Conservation (phyloP, 805 yeast species). For the Yarrowia sp. region DNA sequence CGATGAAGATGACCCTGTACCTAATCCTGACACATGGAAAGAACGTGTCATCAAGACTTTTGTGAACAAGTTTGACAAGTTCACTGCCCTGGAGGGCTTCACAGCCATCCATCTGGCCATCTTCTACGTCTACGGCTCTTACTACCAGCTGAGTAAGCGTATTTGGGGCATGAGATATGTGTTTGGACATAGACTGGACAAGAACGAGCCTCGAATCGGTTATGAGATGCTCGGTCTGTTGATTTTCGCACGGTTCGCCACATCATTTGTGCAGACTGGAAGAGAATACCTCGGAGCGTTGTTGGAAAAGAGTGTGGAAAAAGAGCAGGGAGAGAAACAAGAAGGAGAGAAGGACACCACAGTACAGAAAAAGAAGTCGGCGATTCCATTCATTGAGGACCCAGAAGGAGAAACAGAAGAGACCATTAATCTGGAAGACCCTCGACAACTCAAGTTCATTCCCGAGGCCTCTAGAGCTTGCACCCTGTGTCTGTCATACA, state of each 20-base stretch:
- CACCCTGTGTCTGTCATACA: conserved; percentile 74
- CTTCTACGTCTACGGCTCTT: conserved; percentile 79
- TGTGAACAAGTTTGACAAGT: conserved; percentile 8
- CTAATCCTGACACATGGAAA: neutral
- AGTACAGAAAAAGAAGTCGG: conserved; percentile 27
- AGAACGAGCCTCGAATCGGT: conserved; percentile 39
- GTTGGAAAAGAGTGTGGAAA: neutral
- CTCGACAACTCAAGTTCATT: conserved; percentile 57
- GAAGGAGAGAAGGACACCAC: neutral
- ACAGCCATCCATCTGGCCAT: conserved; percentile 71
- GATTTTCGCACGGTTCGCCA: conserved; percentile 35
- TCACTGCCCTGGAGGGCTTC: conserved; percentile 39
- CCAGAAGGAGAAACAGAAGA: conserved; percentile 24
- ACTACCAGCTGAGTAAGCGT: conserved; percentile 73
- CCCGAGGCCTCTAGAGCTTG: conserved; percentile 71
- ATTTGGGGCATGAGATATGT: conserved; percentile 77
- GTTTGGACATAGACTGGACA: conserved; percentile 37
- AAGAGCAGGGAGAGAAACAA: neutral
- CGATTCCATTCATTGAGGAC: conserved; percentile 26
- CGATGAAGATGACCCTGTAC: conserved; percentile 5
- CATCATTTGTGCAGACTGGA: conserved; percentile 1
- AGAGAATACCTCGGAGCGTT: neutral
- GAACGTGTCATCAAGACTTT: conserved; percentile 2
- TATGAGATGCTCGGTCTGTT: conserved; percentile 68
- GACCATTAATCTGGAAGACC: conserved; percentile 47